Evolutionary conservation across 2,329 filamentous ascomycete genomes (phyloP).

Genomic region (Penicillium rolfsii): DNA sequence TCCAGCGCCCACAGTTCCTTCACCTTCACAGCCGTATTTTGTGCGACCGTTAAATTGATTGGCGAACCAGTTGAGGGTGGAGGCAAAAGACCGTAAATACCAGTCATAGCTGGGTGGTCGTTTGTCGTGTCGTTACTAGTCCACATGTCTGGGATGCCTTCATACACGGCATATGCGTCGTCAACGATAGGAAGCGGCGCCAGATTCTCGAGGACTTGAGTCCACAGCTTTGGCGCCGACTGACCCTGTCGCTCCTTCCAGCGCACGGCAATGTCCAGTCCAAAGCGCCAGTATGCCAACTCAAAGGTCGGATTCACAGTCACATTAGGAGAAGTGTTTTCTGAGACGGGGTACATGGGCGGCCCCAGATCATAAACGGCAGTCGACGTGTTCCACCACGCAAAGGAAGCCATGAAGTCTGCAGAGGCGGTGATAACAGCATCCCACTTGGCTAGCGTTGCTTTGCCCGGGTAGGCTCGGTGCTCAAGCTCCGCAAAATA

Average conservation of each 20-base stretch:
- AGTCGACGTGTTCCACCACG: background rate
- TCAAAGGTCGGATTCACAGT: slow-evolving; percentile 1
- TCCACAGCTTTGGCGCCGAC: background rate
- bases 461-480: background rate
- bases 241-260: background rate
- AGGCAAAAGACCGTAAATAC: background rate
- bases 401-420: background rate
- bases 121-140: background rate
- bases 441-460: background rate
- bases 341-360: slow-evolving; percentile 1
- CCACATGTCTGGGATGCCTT: background rate
- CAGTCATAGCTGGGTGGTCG: slow-evolving; percentile 1
- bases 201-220: background rate
- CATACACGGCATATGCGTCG: background rate
- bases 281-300: slow-evolving; percentile 1
- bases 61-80: background rate
- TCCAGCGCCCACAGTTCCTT: background rate
- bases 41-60: background rate
- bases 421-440: background rate
- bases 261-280: background rate
- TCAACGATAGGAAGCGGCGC: background rate
- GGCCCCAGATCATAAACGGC: background rate
- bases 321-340: background rate
- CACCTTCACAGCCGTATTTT: background rate
- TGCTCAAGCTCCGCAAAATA: background rate